Evolutionary conservation across 768 basidiomycete genomes (phyloP), one percentile per base, ranked within the genome.

Genomic region (Nidularia pulvinata): DNA sequence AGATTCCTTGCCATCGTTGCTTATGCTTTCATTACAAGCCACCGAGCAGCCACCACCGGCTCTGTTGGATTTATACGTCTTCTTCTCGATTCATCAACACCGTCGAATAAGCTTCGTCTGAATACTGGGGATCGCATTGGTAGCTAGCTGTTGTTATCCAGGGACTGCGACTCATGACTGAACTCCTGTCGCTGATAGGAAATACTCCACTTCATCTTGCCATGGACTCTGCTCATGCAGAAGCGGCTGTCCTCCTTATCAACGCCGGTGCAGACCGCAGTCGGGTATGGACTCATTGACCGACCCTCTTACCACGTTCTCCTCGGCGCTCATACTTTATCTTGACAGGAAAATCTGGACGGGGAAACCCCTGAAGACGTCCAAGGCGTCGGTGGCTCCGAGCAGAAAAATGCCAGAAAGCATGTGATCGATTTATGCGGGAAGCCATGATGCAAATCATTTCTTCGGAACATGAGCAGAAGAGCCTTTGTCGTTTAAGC

Each of bases 191-290:
- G 19, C 19, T 19, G 14, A 45, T 63, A 91, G 95, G 96, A 49
- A 97, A 98, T 65, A 98, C 97, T 1, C 94, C 97, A 2, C 74
- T 99, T 36, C 97, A 99, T 77, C 83, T 99, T 33, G 95, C 96
- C 14, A 90, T 99, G 88, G 96, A 99, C 62, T 94, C 91, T 51
- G 96, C 88, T 14, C 91, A 98, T 65, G 96, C 92, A 11, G 88
- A 93, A 65, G 90, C 86, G 13, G 96, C 96, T 7, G 90, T 94
- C 2, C 68, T 90, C 48, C 79, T 99, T 49, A 96, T 99, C 55
- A 93, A 96, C 66, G 95, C 93, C 46, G 96, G 96, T 16, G 95
- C 95, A 6, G 96, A 98, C 77, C 86, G 96, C 33, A 82, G 82
- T 59, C 80, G 92, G 61, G 95, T 95, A 70, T 59, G 91, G 10